Percentiles rank a stretch among this genome's conserved stretches.
Conservation (phyloP, 129 eudicot genomes). For the Rutidosis leptorrhynchoides region DNA sequence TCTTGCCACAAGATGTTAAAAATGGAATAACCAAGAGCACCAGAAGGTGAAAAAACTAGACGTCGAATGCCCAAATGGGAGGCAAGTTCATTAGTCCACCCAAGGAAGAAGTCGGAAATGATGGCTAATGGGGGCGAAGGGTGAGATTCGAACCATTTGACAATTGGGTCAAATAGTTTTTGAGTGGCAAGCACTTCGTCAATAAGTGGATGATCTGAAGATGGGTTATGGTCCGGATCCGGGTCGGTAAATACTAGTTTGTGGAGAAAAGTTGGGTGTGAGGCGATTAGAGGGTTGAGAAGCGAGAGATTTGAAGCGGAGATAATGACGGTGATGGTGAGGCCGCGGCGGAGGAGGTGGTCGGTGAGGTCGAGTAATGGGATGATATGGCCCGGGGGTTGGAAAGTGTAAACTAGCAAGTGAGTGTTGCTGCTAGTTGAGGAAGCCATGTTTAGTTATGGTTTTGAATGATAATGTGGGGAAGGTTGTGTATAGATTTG, state of each 20-base stretch:
- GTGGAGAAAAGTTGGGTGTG: too few species aligned
- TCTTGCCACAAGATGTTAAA: constrained; percentile 21
- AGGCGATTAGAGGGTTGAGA: constrained; percentile 17
- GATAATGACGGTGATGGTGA: constrained; percentile 57
- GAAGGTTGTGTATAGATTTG: too few species aligned
- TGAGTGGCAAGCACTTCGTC: constrained; percentile 8
- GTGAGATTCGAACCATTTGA: constrained; percentile 25
- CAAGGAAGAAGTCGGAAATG: constrained; percentile 41
- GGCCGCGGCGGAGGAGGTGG: constrained; percentile 47
- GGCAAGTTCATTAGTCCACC: constrained; percentile 40
- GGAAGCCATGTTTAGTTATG: constrained; percentile 2
- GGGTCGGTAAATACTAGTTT: too few species aligned
- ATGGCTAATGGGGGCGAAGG: constrained; percentile 31
- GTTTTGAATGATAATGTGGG: too few species aligned
- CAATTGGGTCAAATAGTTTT: constrained; percentile 24
- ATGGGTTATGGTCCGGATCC: too few species aligned
- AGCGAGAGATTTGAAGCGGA: constrained; percentile 48
- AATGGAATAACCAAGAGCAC: constrained; percentile 26
- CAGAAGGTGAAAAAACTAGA: constrained; percentile 34
- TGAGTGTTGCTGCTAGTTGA: constrained; percentile 40
- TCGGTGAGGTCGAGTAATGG: constrained; percentile 67
- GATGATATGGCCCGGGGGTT: constrained; percentile 69
- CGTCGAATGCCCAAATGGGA: constrained; percentile 30
- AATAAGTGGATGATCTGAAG: too few species aligned
- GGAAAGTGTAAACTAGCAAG: constrained; percentile 59